Base-by-base conservation (phyloP, 2,329 filamentous ascomycete genomes). In the Aspergillus nomiae region DNA sequence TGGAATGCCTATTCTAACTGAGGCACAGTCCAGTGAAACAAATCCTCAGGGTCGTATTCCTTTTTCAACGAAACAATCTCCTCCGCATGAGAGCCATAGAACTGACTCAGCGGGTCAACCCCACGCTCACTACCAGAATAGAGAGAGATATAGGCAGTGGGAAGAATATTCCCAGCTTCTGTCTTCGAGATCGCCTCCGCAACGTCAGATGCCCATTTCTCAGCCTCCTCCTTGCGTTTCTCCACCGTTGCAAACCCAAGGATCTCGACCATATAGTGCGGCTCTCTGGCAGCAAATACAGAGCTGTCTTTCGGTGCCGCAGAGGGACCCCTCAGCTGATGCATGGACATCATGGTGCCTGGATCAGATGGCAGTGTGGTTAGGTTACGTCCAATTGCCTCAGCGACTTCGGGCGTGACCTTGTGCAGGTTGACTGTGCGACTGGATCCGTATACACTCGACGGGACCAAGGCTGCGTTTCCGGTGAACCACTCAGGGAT, bases 221-320 rank as follows among this genome's bases (percentile, higher is more conserved):
- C 57, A 1, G 62, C 51, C 1, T 43, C 55, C 3, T 21, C 59
- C 19, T 43, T 36, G 4, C 41, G 30, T 3, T 51, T 51, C 28
- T 57, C 14, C 12, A 24, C 50, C 1, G 16, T 53, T 12, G 55
- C 54, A 19, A 43, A 68, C 9, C 56, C 59, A 3, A 67, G 14
- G 30, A 70, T 60, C 56, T 71, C 70, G 2, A 71, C 28, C 64
- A 70, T 64, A 34, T 61, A 69, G 56, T 72, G 70, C 6, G 67
- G 67, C 30, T 71, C 61, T 3, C 68, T 56, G 1, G 66, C 28
- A 3, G 8, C 57, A 59, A 70, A 72, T 0, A 72, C 66, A 2
- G 61, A 59, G 5, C 62, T 30, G 5, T 6, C 19, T 9, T 41
- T 62, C 14, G 43, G 51, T 50, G 12, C 12, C 1, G 64, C 63